Conservation (phyloP, 2,329 filamentous ascomycete species). For the Orbilia ellipsospora region DNA sequence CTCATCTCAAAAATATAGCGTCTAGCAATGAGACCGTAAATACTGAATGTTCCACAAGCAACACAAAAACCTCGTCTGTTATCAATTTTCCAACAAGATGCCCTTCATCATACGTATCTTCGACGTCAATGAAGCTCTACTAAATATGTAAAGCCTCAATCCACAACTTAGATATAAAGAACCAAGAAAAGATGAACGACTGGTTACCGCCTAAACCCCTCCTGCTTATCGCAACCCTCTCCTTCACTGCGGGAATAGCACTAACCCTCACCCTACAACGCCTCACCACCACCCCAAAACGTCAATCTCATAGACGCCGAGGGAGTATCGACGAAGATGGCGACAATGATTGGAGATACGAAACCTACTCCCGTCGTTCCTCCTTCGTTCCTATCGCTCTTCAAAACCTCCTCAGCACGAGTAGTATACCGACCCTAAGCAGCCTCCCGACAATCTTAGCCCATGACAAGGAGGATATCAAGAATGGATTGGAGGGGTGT, state of each 20-base stretch:
- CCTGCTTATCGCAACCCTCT: constrained; percentile 13
- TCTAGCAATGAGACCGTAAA: no score
- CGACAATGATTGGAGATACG: neutral
- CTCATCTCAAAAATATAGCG: no score
- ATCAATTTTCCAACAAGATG: no score
- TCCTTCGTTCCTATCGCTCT: constrained; percentile 46
- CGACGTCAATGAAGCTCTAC: no score
- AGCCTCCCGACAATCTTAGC: constrained; percentile 18
- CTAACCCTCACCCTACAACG: constrained; percentile 38
- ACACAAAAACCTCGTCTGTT: no score
- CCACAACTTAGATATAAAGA: no score
- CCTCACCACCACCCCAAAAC: constrained; percentile 7
- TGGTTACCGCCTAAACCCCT: constrained; percentile 27
- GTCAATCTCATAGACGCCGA: neutral
- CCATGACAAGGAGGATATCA: constrained; percentile 64
- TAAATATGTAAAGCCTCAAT: no score
- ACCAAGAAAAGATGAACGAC: constrained; percentile 12
- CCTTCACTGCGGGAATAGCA: constrained; percentile 40
- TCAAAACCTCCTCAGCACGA: constrained; percentile 23
- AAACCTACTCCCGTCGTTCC: constrained; percentile 12
- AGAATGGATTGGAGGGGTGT: constrained; percentile 85
- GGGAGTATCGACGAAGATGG: neutral
- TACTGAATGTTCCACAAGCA: no score
- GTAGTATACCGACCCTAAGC: neutral
- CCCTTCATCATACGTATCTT: no score